Conservation (phyloP, 805 yeast species). For the Sugiyamaella valdiviana region DNA sequence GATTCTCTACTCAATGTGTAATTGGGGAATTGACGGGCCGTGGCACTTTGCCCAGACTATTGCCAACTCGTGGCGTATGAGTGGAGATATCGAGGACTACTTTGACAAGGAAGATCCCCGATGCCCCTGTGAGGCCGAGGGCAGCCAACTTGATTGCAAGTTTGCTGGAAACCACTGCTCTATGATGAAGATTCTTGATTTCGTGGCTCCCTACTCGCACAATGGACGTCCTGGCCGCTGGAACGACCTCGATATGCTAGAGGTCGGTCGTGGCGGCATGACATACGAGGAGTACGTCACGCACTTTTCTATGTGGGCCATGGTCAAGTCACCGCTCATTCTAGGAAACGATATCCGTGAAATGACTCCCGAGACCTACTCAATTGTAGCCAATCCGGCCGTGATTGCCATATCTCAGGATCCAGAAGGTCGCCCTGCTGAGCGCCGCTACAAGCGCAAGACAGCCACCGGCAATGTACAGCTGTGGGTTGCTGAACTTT, state of each 20-base stretch:
- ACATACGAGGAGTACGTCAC: constrained; percentile 24
- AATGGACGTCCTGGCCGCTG: constrained; percentile 22
- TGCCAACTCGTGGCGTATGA: constrained; percentile 28
- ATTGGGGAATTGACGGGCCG: constrained; percentile 29
- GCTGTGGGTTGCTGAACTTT: constrained; percentile 7
- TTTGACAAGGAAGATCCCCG: constrained; percentile 16
- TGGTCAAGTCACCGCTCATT: constrained; percentile 26
- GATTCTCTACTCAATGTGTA: constrained; percentile 27
- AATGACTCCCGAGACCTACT: constrained; percentile 20
- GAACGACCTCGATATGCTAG: constrained; percentile 28
- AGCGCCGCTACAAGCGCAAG: neutral
- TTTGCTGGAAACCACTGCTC: constrained; percentile 25
- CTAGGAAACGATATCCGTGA: constrained; percentile 26
- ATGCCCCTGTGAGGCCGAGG: constrained; percentile 23
- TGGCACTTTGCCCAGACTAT: constrained; percentile 27
- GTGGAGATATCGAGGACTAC: constrained; percentile 22
- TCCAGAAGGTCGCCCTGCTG: constrained; percentile 9
- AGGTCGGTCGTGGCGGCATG: constrained; percentile 27
- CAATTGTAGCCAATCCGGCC: constrained; percentile 15
- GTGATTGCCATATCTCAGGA: constrained; percentile 24
- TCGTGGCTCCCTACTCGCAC: constrained; percentile 24
- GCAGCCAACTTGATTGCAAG: constrained; percentile 1
- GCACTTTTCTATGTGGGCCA: constrained; percentile 29
- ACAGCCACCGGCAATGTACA: neutral
- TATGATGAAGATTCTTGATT: constrained; percentile 20